Conservation (phyloP, 352 stramenopile species). For the Achlya hypogyna region DNA sequence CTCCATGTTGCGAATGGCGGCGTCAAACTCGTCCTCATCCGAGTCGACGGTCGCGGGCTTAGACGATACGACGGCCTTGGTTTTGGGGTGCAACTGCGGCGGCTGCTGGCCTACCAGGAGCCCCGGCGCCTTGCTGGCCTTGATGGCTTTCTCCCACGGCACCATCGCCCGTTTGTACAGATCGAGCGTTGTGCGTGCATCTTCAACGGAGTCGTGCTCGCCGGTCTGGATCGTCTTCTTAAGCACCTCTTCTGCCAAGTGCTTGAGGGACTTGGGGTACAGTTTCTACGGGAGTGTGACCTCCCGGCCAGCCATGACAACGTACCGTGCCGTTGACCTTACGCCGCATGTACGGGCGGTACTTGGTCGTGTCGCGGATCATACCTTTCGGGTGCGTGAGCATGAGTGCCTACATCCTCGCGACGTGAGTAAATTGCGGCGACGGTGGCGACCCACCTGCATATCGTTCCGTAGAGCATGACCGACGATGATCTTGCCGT, state of each 20-base stretch:
- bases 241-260: conserved; percentile 61
- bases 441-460: no score
- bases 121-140: conserved; percentile 35
- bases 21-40: conserved; percentile 12
- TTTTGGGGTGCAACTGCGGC: conserved; percentile 9
- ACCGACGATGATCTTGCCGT: conserved; percentile 76
- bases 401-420: conserved; percentile 42
- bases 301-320: background rate
- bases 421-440: background rate
- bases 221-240: conserved; percentile 60
- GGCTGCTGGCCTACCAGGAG: conserved; percentile 4
- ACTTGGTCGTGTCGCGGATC: conserved; percentile 71
- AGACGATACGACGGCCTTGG: background rate
- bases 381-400: conserved; percentile 70
- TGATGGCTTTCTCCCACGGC: conserved; percentile 77
- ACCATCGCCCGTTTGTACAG: conserved; percentile 82
- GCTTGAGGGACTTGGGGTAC: conserved; percentile 71
- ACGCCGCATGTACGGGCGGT: conserved; percentile 78
- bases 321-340: conserved; percentile 76
- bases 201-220: conserved; percentile 84
- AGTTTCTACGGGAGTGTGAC: conserved; percentile 48
- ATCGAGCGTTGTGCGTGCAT: conserved; percentile 60
- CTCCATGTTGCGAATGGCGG: background rate
- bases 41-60: conserved; percentile 5
- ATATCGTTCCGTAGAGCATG: conserved; percentile 83